Base-by-base conservation (phyloP, 1,284 basidiomycete genomes). In the Apiotrichum domesticum region DNA sequence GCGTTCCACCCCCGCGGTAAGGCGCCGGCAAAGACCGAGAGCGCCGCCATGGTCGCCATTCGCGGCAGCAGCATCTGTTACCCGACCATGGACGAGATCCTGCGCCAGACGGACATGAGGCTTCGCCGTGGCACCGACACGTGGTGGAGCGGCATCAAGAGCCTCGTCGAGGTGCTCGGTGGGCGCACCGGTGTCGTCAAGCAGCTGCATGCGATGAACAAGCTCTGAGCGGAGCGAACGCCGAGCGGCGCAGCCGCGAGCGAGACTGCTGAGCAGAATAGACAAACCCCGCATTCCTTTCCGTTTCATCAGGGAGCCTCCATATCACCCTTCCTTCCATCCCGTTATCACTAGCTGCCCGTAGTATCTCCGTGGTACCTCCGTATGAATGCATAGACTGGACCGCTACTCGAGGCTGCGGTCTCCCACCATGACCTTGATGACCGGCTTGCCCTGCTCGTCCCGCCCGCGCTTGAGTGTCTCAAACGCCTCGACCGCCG, bases 1-100 rank as follows among this genome's bases (percentile, higher is more conserved):
- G 41, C 58, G 35, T 60, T 44, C 54, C 55, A 53, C 51, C 61
- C 62, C 29, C 35, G 46, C 47, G 34, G 47, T 54, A 55, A 44
- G 46, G 47, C 51, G 32, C 33, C 45, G 43, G 53, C 53, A 63
- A 76, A 79, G 29, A 59, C 63, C 21, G 57, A 65, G 48, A 86
- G 85, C 14, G 92, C 92, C 0, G 87, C 88, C 15, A 88, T 96
- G 62, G 96, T 97, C 66, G 93, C 90, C 15, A 88, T 98, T 64
- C 87, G 94, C 71, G 84, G 87, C 14, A 85, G 86, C 54, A 78
- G 82, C 35, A 81, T 98, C 61, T 79, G 84, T 60, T 92, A 90
- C 82, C 89, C 93, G 4, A 83, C 87, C 0, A 87, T 93, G 58
- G 80, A 83, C 61, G 89, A 91, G 65, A 90, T 98, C 83, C 80